Evolutionary conservation across 2,329 filamentous ascomycete genomes (phyloP).

Genomic region (Tolypocladium album): DNA sequence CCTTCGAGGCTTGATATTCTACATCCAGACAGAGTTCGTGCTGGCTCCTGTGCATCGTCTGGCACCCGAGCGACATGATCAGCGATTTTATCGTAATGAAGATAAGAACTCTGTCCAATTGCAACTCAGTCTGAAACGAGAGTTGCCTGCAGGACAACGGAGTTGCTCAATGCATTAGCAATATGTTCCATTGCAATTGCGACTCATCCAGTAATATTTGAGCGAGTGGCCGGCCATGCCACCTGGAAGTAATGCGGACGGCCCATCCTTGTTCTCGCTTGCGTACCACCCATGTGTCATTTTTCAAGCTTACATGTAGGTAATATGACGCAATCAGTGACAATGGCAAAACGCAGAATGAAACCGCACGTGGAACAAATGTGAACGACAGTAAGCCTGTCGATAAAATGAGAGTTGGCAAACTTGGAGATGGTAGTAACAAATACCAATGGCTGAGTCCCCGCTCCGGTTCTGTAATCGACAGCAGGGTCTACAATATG

Average conservation of each 20-base stretch:
- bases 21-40: background rate
- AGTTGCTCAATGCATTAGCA: background rate
- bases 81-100: too few species aligned
- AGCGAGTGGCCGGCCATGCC: background rate
- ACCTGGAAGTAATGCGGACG: background rate
- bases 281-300: background rate
- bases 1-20: background rate
- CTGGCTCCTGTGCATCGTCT: background rate
- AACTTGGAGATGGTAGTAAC: background rate
- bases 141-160: background rate
- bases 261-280: background rate
- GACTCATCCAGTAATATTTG: background rate
- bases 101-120: background rate
- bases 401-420: background rate
- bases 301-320: too few species aligned
- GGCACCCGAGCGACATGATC: background rate
- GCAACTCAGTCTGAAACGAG: background rate
- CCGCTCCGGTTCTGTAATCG: constrained; percentile 50
- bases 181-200: background rate
- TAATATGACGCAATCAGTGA: too few species aligned
- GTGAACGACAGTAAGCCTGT: background rate
- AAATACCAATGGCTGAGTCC: constrained; percentile 47
- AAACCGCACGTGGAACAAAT: background rate
- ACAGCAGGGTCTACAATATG: constrained; percentile 61
- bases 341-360: too few species aligned